Percentiles rank a stretch among this genome's conserved stretches.
Conservation (phyloP, 148 eudicot species). For the Chenopodium album region DNA sequence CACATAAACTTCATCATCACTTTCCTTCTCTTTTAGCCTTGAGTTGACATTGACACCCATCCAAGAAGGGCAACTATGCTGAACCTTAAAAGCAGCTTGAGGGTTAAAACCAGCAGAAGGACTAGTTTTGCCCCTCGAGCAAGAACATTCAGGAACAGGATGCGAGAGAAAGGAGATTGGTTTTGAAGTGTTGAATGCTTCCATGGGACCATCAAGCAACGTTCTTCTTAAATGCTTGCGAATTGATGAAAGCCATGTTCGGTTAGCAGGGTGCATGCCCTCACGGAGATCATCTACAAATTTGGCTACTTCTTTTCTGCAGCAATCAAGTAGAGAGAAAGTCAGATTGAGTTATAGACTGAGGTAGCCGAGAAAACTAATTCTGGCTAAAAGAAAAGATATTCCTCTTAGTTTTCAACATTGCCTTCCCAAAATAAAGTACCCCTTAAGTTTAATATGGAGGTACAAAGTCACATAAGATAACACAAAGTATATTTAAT, state of each 20-base stretch:
- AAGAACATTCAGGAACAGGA: slow-evolving; percentile 81
- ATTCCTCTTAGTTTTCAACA: too few relatives aligned
- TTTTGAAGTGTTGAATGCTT: slow-evolving; percentile 45
- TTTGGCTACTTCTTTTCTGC: slow-evolving; percentile 60
- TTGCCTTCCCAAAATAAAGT: too few relatives aligned
- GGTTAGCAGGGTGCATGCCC: slow-evolving; percentile 66
- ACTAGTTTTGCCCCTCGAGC: slow-evolving; percentile 34
- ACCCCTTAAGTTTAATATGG: too few relatives aligned
- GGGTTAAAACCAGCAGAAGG: slow-evolving; percentile 30
- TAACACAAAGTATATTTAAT: too few relatives aligned
- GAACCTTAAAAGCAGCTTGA: slow-evolving; percentile 38
- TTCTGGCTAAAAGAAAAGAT: too few relatives aligned
- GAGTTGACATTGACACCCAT: slow-evolving; percentile 31
- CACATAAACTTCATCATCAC: slow-evolving; percentile 55
- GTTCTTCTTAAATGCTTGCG: slow-evolving; percentile 60
- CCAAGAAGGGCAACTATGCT: slow-evolving; percentile 67
- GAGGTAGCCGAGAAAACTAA: too few relatives aligned
- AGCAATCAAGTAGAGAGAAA: neutral
- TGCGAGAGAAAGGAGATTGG: slow-evolving; percentile 68
- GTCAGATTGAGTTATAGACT: neutral
- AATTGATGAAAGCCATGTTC: slow-evolving; percentile 75
- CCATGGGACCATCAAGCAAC: slow-evolving; percentile 45
- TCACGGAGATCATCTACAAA: slow-evolving; percentile 62
- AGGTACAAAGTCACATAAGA: too few relatives aligned
- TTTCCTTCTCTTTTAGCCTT: slow-evolving; percentile 43